phyloP scores from a whole-genome alignment of 495 filamentous ascomycete species.

The Aspergillus funiculosus region DNA sequence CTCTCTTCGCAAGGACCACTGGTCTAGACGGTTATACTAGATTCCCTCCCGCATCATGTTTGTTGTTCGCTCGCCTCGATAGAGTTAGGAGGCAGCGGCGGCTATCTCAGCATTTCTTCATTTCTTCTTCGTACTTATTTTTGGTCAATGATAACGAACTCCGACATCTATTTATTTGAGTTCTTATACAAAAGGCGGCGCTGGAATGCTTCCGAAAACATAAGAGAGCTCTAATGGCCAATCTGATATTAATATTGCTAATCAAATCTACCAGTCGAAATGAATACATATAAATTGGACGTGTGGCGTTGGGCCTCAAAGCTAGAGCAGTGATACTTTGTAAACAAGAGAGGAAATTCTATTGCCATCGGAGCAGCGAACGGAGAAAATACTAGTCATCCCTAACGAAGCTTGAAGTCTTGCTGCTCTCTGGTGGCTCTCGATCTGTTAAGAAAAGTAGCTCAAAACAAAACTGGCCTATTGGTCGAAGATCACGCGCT shows the following conservation, averaged over 20 bases:
- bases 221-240: not conserved
- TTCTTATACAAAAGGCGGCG: conserved; percentile 15
- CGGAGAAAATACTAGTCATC: too few relatives aligned
- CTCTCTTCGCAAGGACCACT: conserved; percentile 25
- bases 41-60: conserved; percentile 34
- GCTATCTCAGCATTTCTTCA: conserved; percentile 11
- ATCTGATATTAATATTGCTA: conserved; percentile 15
- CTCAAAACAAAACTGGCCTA: too few relatives aligned
- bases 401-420: too few relatives aligned
- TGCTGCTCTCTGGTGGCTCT: not conserved
- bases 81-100: conserved; percentile 26
- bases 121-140: conserved; percentile 13
- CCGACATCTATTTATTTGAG: not conserved
- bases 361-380: too few relatives aligned
- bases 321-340: not conserved
- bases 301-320: too few relatives aligned
- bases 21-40: conserved; percentile 38
- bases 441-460: not conserved
- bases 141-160: conserved; percentile 2
- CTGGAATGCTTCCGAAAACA: conserved; percentile 22
- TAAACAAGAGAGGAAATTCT: too few relatives aligned
- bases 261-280: conserved; percentile 6
- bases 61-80: conserved; percentile 23
- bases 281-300: not conserved
- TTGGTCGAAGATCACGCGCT: too few relatives aligned